phyloP scores from a whole-genome alignment of 2,329 filamentous ascomycete genomes.

The Penicillium occitanis region DNA sequence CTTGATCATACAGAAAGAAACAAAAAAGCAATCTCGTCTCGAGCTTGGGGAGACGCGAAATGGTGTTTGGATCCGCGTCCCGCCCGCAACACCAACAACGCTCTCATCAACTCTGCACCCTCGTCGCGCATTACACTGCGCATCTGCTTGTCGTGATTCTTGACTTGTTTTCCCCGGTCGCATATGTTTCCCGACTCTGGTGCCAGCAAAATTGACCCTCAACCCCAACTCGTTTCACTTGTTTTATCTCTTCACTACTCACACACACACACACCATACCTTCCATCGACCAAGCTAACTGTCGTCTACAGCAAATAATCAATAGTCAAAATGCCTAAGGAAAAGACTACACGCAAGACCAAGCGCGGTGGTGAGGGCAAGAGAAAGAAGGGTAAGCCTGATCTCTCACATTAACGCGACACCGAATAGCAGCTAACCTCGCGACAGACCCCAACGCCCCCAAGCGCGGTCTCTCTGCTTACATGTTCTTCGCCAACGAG shows the following conservation, averaged over 20 bases:
- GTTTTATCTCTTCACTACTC: not conserved
- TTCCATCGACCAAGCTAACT: not conserved
- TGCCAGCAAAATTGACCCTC: not conserved
- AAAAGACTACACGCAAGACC: slow-evolving; percentile 62
- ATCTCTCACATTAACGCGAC: not conserved
- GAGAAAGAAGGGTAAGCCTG: slow-evolving; percentile 67
- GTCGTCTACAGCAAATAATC: not conserved
- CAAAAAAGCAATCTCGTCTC: not conserved
- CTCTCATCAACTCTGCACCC: not conserved
- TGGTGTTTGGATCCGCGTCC: slow-evolving; percentile 22
- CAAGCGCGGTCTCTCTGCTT: slow-evolving; percentile 98
- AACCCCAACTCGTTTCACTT: not conserved
- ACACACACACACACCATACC: not conserved
- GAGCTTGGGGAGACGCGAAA: slow-evolving; percentile 17
- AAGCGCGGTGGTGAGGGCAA: slow-evolving; percentile 54
- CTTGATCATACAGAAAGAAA: not conserved
- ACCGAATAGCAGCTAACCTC: slow-evolving; percentile 14
- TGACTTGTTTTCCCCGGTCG: slow-evolving; percentile 18
- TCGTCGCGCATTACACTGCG: slow-evolving; percentile 11
- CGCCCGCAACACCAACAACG: slow-evolving; percentile 11
- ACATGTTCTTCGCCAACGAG: slow-evolving; percentile 99
- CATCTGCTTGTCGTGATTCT: slow-evolving; percentile 5
- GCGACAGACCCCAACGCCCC: slow-evolving; percentile 85
- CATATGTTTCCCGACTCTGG: slow-evolving; percentile 8
- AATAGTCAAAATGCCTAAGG: slow-evolving; percentile 64